Percentiles rank a stretch among this genome's conserved stretches.
Conservation (phyloP, 306 rosid species). For the Rubus idaeus region DNA sequence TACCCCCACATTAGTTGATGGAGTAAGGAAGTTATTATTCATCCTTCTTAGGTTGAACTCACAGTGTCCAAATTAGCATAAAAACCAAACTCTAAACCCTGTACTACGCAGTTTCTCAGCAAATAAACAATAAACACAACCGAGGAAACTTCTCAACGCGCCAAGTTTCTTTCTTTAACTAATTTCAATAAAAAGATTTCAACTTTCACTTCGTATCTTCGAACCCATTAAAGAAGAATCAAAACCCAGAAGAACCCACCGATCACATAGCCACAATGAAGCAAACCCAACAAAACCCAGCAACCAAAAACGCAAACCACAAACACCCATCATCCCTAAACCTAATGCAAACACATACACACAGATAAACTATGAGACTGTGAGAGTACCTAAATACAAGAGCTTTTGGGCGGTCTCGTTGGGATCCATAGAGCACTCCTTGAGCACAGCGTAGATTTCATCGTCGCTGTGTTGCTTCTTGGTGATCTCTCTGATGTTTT, state of each 20-base stretch:
- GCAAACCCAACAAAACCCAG: background rate
- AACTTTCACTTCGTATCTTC: slow-evolving; percentile 4
- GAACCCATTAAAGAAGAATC: slow-evolving; percentile 14
- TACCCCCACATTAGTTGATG: background rate
- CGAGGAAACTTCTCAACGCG: slow-evolving; percentile 10
- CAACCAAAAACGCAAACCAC: background rate
- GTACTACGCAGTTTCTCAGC: background rate
- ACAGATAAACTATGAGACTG: background rate
- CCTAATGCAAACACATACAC: background rate
- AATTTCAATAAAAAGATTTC: slow-evolving; percentile 22
- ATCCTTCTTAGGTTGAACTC: background rate
- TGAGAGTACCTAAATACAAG: slow-evolving; percentile 34
- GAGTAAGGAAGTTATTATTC: background rate
- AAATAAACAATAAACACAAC: slow-evolving; percentile 3
- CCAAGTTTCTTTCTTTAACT: slow-evolving; percentile 11
- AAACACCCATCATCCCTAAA: slow-evolving; percentile 16
- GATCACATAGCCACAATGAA: slow-evolving; percentile 23
- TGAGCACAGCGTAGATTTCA: slow-evolving; percentile 70
- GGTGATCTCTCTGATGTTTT: slow-evolving; percentile 74
- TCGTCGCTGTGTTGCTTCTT: slow-evolving; percentile 83
- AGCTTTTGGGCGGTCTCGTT: slow-evolving; percentile 81
- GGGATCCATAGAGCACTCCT: slow-evolving; percentile 85
- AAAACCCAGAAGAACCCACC: slow-evolving; percentile 34
- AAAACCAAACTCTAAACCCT: slow-evolving; percentile 8
- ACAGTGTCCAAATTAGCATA: background rate